These are phyloP conservation scores for Singerocomus inundabilis DNA, from an alignment of 1,284 basidiomycete genomes.

Conservation along the genomic window DNA sequence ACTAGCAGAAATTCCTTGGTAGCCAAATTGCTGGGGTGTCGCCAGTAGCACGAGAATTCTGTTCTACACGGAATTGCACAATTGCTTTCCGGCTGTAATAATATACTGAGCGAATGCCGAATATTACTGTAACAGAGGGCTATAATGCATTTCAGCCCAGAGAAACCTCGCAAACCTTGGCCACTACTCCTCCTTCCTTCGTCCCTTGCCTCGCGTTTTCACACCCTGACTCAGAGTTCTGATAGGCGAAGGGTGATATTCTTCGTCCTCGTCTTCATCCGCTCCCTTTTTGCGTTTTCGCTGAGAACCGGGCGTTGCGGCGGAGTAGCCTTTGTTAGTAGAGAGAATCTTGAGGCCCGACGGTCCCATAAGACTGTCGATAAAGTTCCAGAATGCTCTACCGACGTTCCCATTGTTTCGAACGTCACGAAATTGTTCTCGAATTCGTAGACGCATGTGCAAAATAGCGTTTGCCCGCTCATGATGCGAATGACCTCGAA, in stretches of 20 bases:
- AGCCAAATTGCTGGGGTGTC: no score
- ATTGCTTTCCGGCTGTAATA: background rate
- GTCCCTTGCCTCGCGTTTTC: constrained; percentile 39
- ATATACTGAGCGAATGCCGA: background rate
- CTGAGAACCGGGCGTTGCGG: constrained; percentile 21
- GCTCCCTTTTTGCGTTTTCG: constrained; percentile 32
- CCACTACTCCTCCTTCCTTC: constrained; percentile 13
- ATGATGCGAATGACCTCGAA: constrained; percentile 39
- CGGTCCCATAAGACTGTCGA: constrained; percentile 43
- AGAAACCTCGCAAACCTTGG: background rate
- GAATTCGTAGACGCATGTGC: constrained; percentile 51
- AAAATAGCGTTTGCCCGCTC: constrained; percentile 52
- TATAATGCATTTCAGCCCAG: background rate
- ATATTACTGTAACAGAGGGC: no score
- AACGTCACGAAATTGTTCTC: constrained; percentile 54
- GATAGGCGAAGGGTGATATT: constrained; percentile 46
- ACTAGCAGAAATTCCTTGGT: background rate
- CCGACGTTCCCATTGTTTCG: constrained; percentile 56
- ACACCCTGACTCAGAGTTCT: constrained; percentile 32
- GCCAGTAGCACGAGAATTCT: background rate
- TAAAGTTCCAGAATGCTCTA: constrained; percentile 53
- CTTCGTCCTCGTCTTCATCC: constrained; percentile 41
- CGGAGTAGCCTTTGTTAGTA: constrained; percentile 5
- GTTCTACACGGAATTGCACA: background rate
- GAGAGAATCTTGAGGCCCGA: constrained; percentile 29